phyloP scores from a whole-genome alignment of 1,139 yeast genomes.

The Sugiyamaella sp. region DNA sequence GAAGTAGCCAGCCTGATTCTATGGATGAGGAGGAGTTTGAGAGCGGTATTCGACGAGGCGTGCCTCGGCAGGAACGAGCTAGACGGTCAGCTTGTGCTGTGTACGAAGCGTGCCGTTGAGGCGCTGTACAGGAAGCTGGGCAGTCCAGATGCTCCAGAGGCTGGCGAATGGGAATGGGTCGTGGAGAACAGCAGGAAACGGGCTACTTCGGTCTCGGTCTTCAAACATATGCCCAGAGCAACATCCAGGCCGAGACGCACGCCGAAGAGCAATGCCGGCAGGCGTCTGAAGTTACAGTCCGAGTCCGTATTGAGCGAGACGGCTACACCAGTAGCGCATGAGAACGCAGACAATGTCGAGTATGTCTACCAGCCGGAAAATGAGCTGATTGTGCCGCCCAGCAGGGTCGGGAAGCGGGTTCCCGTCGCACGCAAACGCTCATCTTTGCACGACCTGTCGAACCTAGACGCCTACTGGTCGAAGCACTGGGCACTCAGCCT shows the following conservation, averaged over 20 bases:
- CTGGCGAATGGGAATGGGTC: background rate
- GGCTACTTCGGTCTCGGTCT: too few relatives aligned
- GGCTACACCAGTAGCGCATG: too few relatives aligned
- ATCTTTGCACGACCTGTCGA: constrained; percentile 15
- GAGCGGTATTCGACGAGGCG: constrained; percentile 6
- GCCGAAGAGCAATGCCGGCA: background rate
- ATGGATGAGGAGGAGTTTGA: background rate
- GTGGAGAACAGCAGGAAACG: background rate
- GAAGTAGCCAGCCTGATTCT: background rate
- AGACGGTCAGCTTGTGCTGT: constrained; percentile 7
- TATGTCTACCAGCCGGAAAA: background rate
- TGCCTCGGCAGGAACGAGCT: constrained; percentile 7
- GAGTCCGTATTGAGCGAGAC: background rate
- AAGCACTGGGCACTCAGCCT: constrained; percentile 19
- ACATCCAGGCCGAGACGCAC: background rate
- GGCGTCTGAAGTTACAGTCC: background rate
- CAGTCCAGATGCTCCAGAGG: too few relatives aligned
- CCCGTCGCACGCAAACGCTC: too few relatives aligned
- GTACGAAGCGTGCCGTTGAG: constrained; percentile 9
- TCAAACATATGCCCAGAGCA: background rate
- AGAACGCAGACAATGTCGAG: background rate
- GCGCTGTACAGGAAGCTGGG: constrained; percentile 3
- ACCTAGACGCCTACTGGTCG: constrained; percentile 23
- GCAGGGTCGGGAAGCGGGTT: too few relatives aligned
- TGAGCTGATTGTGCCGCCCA: too few relatives aligned